Conservation (phyloP, 2,329 filamentous ascomycete species). For the Curvularia sp. region DNA sequence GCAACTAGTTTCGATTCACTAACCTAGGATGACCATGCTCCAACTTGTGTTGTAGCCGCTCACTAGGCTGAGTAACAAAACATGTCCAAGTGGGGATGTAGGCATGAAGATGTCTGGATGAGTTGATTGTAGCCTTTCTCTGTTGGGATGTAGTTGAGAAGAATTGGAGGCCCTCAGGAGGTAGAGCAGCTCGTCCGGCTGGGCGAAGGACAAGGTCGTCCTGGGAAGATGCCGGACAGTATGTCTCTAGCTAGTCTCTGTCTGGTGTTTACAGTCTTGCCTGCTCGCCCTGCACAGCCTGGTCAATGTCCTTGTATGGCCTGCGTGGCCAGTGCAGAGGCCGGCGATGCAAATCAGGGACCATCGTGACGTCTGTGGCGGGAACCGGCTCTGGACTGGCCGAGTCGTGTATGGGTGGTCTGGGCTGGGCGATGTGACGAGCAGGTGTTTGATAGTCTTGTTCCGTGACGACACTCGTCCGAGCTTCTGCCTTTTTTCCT, state of each 20-base stretch:
- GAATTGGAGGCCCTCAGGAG: background rate
- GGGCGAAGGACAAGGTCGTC: background rate
- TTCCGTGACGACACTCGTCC: conserved; percentile 12
- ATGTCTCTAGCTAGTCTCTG: background rate
- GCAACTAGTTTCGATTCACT: no score
- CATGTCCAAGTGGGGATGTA: background rate
- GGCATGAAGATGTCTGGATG: background rate
- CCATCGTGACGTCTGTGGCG: conserved; percentile 6
- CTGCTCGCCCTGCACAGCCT: background rate
- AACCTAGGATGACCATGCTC: background rate
- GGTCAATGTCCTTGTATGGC: background rate
- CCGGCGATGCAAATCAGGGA: conserved; percentile 6
- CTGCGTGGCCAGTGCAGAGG: background rate
- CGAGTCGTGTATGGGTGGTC: background rate
- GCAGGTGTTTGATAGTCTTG: conserved; percentile 11
- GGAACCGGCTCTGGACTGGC: background rate
- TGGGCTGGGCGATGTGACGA: conserved; percentile 2
- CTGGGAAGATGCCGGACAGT: background rate
- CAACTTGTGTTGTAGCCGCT: background rate
- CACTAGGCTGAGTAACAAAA: background rate
- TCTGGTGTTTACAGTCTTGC: background rate
- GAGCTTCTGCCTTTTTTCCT: conserved; percentile 13
- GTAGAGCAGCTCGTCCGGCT: background rate
- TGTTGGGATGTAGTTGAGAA: background rate
- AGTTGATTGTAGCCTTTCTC: background rate